phyloP scores from a whole-genome alignment of 2,329 filamentous ascomycete species.

The Uncinocarpus reesii region DNA sequence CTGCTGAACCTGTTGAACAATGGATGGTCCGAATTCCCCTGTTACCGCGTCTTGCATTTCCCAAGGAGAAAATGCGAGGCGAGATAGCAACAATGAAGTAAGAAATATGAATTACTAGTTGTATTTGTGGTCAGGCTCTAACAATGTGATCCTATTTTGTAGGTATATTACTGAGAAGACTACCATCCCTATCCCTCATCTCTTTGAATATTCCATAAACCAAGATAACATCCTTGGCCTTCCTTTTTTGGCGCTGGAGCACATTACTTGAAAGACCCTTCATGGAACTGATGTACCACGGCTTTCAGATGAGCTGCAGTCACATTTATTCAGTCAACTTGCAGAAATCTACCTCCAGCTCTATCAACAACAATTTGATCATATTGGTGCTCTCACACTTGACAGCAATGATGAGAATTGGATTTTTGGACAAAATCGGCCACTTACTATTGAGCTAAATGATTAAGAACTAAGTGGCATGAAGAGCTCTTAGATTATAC shows the following conservation, averaged over 20 bases:
- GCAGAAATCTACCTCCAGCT: slow-evolving; percentile 11
- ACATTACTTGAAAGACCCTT: slow-evolving; percentile 10
- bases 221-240: slow-evolving; percentile 12
- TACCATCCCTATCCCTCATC: slow-evolving; percentile 19
- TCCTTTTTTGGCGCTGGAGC: slow-evolving; percentile 12
- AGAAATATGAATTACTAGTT: not conserved
- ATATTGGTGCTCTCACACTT: slow-evolving; percentile 9
- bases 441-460: slow-evolving; percentile 7
- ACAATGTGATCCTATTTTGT: not conserved
- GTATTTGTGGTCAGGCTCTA: not conserved
- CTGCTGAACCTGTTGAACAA: not conserved
- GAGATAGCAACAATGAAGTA: slow-evolving; percentile 12
- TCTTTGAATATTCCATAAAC: slow-evolving; percentile 9
- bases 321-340: slow-evolving; percentile 1
- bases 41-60: slow-evolving; percentile 9
- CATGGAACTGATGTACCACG: not conserved
- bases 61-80: slow-evolving; percentile 7
- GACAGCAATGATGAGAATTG: slow-evolving; percentile 9
- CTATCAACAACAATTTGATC: slow-evolving; percentile 9
- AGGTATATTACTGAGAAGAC: slow-evolving; percentile 17
- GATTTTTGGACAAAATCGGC: slow-evolving; percentile 12
- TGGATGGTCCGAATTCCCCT: slow-evolving; percentile 6
- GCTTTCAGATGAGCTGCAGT: not conserved
- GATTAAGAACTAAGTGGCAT: slow-evolving; percentile 5
- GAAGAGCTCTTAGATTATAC: not conserved